Base-by-base conservation (phyloP, 441 rosid species). In the Euphorbia corollata region DNA sequence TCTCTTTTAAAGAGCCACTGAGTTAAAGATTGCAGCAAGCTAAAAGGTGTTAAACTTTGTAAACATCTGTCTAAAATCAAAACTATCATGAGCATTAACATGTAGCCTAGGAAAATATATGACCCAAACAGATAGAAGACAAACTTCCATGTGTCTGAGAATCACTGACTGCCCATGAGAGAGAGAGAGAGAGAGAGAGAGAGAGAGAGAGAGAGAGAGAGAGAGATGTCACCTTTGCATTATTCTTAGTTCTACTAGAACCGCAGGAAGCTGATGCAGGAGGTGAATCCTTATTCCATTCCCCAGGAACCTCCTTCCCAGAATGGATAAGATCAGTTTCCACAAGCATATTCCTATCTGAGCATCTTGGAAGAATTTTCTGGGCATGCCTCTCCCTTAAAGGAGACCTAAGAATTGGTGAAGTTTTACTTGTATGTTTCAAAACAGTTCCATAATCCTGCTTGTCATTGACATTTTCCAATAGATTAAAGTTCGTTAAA, bases 201-300 rank as follows among this genome's bases (percentile, higher is more conserved):
- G 54, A 72, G 61, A 71, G 54, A 54, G 66, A 69, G 63, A 51
- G 64, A 63, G 55, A 71, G 59, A 68, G 60, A 71, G 58, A 53
- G 65, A 69, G 63, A 74, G 20, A 41, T 27, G 70, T 80, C 7
- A 54, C 61, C 63, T 86, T 87, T 47, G 68, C 36, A 64, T 73
- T 77, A 68, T 68, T 69, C 67, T 64, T 39, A 70, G 18, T 53
- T 43, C 67, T 73, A 64, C 63, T 71, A 41, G 60, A 7, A 71
- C 64, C 43, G 61, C 73, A 61, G 59, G 84, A 82, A 75, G 76
- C 77, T 74, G 74, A 69, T 38, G 58, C 75, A 71, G 38, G 62
- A 73, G 67, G 64, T 75, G 75, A 76, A 68, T 75, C 75, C 69
- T 79, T 74, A 56, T 58, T 78, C 63, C 58, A 74, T 69, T 70